phyloP scores from a whole-genome alignment of 208 protist species.

The Hexamita inflata region DNA sequence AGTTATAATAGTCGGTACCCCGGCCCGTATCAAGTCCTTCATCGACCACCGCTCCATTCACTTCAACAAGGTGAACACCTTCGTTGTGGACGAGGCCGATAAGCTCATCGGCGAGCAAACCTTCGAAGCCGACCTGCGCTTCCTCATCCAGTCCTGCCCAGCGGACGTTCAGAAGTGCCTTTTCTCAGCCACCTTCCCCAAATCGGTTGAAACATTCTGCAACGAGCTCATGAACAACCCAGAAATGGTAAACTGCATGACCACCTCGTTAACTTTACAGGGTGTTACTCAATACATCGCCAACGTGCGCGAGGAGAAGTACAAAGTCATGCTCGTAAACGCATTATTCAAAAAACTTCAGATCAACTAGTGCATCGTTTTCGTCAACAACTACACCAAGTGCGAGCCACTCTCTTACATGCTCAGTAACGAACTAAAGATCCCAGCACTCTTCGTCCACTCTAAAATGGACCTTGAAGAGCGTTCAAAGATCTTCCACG shows the following conservation, averaged over 20 bases:
- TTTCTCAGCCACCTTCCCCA: slow-evolving; percentile 94
- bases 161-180: slow-evolving; percentile 74
- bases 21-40: slow-evolving; percentile 89
- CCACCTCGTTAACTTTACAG: slow-evolving; percentile 78
- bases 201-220: slow-evolving; percentile 74
- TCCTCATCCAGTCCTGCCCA: slow-evolving; percentile 70
- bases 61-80: slow-evolving; percentile 66
- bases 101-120: slow-evolving; percentile 22
- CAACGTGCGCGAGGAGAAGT: slow-evolving; percentile 82
- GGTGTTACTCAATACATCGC: slow-evolving; percentile 97
- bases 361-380: slow-evolving; percentile 99
- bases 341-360: slow-evolving; percentile 91
- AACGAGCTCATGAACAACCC: slow-evolving; percentile 71
- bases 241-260: slow-evolving; percentile 94
- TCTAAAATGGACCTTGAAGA: slow-evolving; percentile 89
- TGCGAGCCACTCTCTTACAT: slow-evolving; percentile 92
- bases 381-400: slow-evolving; percentile 89
- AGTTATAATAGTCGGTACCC: slow-evolving; percentile 84
- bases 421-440: slow-evolving; percentile 95
- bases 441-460: slow-evolving; percentile 96
- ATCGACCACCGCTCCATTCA: slow-evolving; percentile 76
- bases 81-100: slow-evolving; percentile 43
- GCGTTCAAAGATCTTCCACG: slow-evolving; percentile 92
- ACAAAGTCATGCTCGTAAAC: slow-evolving; percentile 97
- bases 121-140: not conserved